phyloP scores from a whole-genome alignment of 225 moss, liverwort and hornwort species.

The Asterella californica region DNA sequence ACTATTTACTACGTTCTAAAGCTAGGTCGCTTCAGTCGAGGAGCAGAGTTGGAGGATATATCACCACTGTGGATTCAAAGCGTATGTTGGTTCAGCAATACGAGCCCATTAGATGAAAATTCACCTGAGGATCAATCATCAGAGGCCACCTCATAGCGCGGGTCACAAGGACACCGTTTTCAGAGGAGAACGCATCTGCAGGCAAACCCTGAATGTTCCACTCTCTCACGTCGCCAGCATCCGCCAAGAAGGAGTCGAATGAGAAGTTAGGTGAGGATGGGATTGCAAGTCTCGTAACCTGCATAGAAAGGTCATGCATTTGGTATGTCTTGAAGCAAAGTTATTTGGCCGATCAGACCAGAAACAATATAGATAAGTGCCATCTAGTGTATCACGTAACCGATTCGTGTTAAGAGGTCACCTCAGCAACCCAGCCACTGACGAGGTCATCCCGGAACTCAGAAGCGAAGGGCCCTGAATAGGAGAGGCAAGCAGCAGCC shows the following conservation, averaged over 20 bases:
- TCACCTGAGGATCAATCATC: constrained; percentile 84
- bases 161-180: constrained; percentile 79
- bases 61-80: background rate
- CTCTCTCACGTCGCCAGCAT: constrained; percentile 74
- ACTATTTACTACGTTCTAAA: background rate
- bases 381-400: background rate
- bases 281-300: constrained; percentile 59
- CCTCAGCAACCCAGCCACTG: constrained; percentile 60
- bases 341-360: background rate
- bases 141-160: constrained; percentile 80
- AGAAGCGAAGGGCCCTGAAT: constrained; percentile 74
- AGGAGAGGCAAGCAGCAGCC: constrained; percentile 73
- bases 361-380: background rate
- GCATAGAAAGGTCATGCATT: background rate
- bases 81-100: background rate
- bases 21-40: background rate
- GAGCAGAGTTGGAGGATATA: background rate
- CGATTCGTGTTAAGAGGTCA: constrained; percentile 6
- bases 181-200: constrained; percentile 71
- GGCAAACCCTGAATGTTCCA: constrained; percentile 86
- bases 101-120: background rate
- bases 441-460: constrained; percentile 71
- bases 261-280: constrained; percentile 61
- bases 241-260: constrained; percentile 65
- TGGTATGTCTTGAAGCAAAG: background rate